A percentile compares a stretch with the other conserved stretches of the same genome.
These are phyloP conservation scores for Lactuca sativa DNA, from an alignment of 129 eudicot species.

Conservation along the genomic window DNA sequence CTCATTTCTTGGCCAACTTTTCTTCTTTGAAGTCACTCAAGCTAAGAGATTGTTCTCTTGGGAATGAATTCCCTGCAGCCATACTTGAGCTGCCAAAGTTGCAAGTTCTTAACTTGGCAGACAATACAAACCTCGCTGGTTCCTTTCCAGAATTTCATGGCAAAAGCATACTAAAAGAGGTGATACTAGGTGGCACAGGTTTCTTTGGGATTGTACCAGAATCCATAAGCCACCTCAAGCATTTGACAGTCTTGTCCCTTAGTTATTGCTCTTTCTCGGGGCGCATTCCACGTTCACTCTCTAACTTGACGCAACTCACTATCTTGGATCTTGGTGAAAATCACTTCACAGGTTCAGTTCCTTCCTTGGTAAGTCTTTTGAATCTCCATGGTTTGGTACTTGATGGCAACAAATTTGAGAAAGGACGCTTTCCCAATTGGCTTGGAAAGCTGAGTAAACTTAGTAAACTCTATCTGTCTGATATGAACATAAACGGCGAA, in stretches of 20 bases:
- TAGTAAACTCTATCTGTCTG: not conserved
- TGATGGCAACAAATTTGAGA: not conserved
- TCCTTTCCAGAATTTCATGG: slow-evolving; percentile 30
- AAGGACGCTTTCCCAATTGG: not conserved
- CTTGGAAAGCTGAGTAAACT: slow-evolving; percentile 15
- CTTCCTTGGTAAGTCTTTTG: slow-evolving; percentile 17
- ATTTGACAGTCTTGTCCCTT: not conserved
- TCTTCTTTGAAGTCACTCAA: slow-evolving; percentile 11
- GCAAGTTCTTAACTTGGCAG: not conserved
- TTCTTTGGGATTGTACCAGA: slow-evolving; percentile 30
- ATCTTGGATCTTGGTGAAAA: not conserved
- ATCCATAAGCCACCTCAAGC: slow-evolving; percentile 28
- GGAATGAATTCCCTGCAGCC: slow-evolving; percentile 21
- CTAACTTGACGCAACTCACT: slow-evolving; percentile 29
- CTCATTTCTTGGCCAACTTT: slow-evolving; percentile 23
- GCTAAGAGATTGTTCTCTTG: not conserved
- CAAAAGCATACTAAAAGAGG: slow-evolving; percentile 12
- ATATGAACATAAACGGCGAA: slow-evolving; percentile 14
- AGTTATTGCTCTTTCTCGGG: not conserved
- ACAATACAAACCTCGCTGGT: slow-evolving; percentile 29
- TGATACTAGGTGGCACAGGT: not conserved
- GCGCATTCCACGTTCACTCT: slow-evolving; percentile 13
- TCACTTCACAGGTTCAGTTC: not conserved
- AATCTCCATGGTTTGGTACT: not conserved
- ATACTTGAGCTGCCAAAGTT: slow-evolving; percentile 28